A percentile compares a stretch with the other conserved stretches of the same genome.
phyloP scores from a whole-genome alignment of 169 alveolate species.

The Plasmodium yoelii region DNA sequence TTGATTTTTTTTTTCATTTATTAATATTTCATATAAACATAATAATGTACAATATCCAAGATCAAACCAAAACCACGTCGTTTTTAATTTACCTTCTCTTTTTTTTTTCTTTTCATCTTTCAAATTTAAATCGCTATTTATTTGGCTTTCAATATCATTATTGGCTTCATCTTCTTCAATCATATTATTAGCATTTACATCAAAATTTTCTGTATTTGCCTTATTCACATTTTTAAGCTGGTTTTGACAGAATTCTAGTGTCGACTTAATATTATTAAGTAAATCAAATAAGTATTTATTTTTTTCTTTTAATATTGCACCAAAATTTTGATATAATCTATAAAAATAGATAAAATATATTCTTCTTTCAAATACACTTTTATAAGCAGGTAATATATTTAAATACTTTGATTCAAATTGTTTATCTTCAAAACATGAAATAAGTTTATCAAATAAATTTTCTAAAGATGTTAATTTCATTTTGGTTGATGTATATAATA shows the following conservation, averaged over 20 bases:
- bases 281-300: constrained; percentile 50
- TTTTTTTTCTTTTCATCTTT: constrained; percentile 1
- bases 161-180: background rate
- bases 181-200: background rate
- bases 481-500: constrained; percentile 47
- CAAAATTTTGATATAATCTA: constrained; percentile 47
- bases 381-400: constrained; percentile 13
- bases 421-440: constrained; percentile 27
- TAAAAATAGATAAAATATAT: constrained; percentile 49
- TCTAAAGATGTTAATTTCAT: constrained; percentile 32
- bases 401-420: constrained; percentile 17
- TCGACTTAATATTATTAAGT: constrained; percentile 44
- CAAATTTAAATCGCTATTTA: background rate
- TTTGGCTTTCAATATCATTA: background rate
- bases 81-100: constrained; percentile 6
- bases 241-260: constrained; percentile 21
- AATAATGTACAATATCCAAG: constrained; percentile 51
- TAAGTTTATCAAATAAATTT: constrained; percentile 32
- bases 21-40: constrained; percentile 69
- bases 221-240: background rate
- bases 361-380: constrained; percentile 46
- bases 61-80: constrained; percentile 72
- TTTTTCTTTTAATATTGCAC: constrained; percentile 28
- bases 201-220: background rate
- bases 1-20: constrained; percentile 70